A percentile compares a stretch with the other conserved stretches of the same genome.
Evolutionary conservation across 2,329 filamentous ascomycete genomes (phyloP).

Genomic region (Trichoderma atrobrunneum): DNA sequence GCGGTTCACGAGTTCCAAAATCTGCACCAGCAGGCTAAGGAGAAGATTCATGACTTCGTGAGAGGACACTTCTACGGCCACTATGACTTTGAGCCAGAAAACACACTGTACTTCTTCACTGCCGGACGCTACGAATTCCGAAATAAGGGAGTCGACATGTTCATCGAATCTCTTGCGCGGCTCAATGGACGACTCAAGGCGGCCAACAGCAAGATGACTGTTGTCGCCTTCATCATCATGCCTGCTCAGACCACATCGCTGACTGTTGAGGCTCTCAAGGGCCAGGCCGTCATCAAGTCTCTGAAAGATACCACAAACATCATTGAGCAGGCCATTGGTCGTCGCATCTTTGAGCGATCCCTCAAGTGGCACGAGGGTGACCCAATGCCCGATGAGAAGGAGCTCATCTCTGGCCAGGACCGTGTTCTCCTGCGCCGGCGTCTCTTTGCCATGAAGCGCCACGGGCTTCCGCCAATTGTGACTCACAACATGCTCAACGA

Average conservation of each 20-base stretch:
- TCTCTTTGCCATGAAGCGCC: slow-evolving; percentile 94
- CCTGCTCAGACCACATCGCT: slow-evolving; percentile 93
- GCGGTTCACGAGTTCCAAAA: slow-evolving; percentile 99
- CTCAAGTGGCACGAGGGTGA: slow-evolving; percentile 95
- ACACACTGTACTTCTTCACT: slow-evolving; percentile 97
- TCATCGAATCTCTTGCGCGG: slow-evolving; percentile 92
- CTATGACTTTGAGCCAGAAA: slow-evolving; percentile 94
- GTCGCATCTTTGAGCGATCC: slow-evolving; percentile 90
- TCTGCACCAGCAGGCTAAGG: slow-evolving; percentile 90
- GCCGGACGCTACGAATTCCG: slow-evolving; percentile 95
- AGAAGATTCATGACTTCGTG: slow-evolving; percentile 98
- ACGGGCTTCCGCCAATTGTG: slow-evolving; percentile 87
- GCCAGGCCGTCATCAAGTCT: slow-evolving; percentile 96
- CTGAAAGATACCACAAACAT: slow-evolving; percentile 88
- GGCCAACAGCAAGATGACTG: slow-evolving; percentile 82
- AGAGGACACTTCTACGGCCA: slow-evolving; percentile 98
- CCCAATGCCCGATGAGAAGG: slow-evolving; percentile 92
- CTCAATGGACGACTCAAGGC: slow-evolving; percentile 90
- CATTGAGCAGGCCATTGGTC: slow-evolving; percentile 89
- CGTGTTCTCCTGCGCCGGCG: slow-evolving; percentile 87
- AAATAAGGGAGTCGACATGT: slow-evolving; percentile 99
- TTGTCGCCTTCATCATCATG: slow-evolving; percentile 99
- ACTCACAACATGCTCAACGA: slow-evolving; percentile 99
- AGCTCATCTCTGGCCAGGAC: slow-evolving; percentile 87
- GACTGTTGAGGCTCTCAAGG: slow-evolving; percentile 92